Evolutionary conservation across 1,284 basidiomycete genomes (phyloP), one percentile per base, ranked within the genome.

Genomic region (Stereum hirsutum): DNA sequence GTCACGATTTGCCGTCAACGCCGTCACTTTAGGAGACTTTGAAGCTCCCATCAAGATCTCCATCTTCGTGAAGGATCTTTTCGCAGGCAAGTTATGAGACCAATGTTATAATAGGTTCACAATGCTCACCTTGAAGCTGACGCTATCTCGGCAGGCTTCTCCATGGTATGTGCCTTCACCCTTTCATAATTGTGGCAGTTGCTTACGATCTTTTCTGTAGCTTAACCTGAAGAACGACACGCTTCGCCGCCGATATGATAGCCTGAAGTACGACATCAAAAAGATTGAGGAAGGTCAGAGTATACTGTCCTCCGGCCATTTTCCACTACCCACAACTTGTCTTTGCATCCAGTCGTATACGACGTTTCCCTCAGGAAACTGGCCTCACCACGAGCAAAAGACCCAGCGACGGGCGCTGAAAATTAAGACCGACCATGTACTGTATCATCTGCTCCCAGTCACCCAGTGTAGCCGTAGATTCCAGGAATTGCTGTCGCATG

Each of bases 151-250:
- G n/a, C n/a, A n/a, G 88, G 88, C 2, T 92, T 92, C 55, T 78
- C 87, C 0, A 81, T 89, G 82, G 86, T 84, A 52, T 45, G 54
- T 47, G 27, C 19, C 17, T 15, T 42, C 39, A 19, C 43, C 27
- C 15, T 30, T 25, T 15, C 14, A 5, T 8, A 5, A 4, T 32
- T 14, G 11, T 19, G 6, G 6, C 27, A 35, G 11, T 25, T 21
- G 15, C 14, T 32, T 36, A 43, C 10, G 15, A 31, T 26, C 14
- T 10, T 6, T 11, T 34, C 14, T 48, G 6, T 54, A 89, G 82
- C 68, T 92, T n/a, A 92, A 91, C 56, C 67, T 92, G n/a, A 92
- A 90, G 56, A 92, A 92, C 49, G 89, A 91, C 55, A 60, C 67
- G 0, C 65, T 92, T 4, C 78, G 89, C 8, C 75, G 86, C 47